Evolutionary conservation across 106 monocot species (phyloP).

Genomic region (Acanthochlamys bracteata): DNA sequence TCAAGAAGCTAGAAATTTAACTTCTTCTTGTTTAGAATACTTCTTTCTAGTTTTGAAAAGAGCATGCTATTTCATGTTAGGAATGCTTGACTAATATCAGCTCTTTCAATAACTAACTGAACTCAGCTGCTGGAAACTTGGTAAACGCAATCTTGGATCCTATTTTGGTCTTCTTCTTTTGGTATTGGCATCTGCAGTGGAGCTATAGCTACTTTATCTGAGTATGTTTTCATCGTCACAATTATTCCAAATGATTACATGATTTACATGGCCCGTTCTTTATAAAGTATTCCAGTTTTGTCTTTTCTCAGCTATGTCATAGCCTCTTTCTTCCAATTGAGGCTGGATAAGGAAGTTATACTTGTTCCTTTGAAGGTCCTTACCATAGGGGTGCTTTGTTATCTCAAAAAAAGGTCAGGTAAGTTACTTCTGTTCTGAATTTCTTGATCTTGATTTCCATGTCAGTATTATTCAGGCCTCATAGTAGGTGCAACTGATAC

Average conservation of each 20-base stretch:
- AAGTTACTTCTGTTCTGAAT: background rate
- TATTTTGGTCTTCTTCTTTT: conserved; percentile 76
- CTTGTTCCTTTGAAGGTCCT: conserved; percentile 45
- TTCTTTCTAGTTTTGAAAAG: too few species aligned
- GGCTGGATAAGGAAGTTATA: conserved; percentile 54
- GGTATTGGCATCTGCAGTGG: conserved; percentile 77
- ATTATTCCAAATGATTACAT: background rate
- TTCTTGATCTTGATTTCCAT: background rate
- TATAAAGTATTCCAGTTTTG: background rate
- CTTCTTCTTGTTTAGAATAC: too few species aligned
- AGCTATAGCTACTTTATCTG: conserved; percentile 84
- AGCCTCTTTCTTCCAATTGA: conserved; percentile 75
- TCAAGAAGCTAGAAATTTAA: too few species aligned
- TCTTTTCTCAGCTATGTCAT: conserved; percentile 53
- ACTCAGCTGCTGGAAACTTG: conserved; percentile 75
- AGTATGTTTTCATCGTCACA: conserved; percentile 38
- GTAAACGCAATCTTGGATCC: conserved; percentile 69
- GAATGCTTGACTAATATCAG: background rate
- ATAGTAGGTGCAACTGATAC: background rate
- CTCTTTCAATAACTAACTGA: background rate
- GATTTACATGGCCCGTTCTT: background rate
- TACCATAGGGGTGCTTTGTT: conserved; percentile 27
- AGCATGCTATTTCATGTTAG: too few species aligned
- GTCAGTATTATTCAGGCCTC: background rate
- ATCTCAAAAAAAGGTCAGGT: conserved; percentile 97